Evolutionary conservation across 495 filamentous ascomycete genomes (phyloP), one percentile per base, ranked within the genome.

Genomic region (Penicillium longicatenatum): DNA sequence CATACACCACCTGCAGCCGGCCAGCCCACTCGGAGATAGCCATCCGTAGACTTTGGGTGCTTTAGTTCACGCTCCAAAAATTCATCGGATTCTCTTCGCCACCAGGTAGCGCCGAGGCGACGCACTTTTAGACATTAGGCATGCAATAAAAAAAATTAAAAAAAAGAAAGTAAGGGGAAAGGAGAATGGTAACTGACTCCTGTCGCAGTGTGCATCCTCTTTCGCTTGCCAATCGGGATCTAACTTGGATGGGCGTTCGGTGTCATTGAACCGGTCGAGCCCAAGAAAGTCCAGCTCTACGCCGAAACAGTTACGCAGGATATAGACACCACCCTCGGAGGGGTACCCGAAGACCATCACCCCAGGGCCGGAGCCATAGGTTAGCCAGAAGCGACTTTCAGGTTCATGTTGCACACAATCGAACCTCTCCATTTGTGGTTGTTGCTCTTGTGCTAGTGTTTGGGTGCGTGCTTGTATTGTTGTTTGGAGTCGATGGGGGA

Each of bases 171-270:
- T 47, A 44, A 44, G 20, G 41, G 20, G 7, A 44, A 47, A 29
- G 24, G 8, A 54, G 22, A 14, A 17, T 19, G 16, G 19, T 43
- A 2, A 60, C 57, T 60, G 33, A 60, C 57, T 60, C 26, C 19
- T 52, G 55, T 60, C 57, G 47, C 57, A 60, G 26, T 60, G 57
- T 35, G 30, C 37, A 55, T 56, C 50, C 47, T 61, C 54, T 42
- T 61, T 57, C 22, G n/a, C 19, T 47, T 56, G 58, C 52, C 52
- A 55, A 21, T 55, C 52, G 42, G 52, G 52, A 35, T 55, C 42
- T 21, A 53, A 51, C 26, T 39, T 39, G 26, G 45, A 30, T 50
- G 47, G 52, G 26, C 43, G 37, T 26, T 22, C 45, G 16, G 35
- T 45, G 17, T 51, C 50, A 45, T 61, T 57, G 26, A 61, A 61